phyloP scores from a whole-genome alignment of 2,329 filamentous ascomycete species.

The Pseudogymnoascus sp. region DNA sequence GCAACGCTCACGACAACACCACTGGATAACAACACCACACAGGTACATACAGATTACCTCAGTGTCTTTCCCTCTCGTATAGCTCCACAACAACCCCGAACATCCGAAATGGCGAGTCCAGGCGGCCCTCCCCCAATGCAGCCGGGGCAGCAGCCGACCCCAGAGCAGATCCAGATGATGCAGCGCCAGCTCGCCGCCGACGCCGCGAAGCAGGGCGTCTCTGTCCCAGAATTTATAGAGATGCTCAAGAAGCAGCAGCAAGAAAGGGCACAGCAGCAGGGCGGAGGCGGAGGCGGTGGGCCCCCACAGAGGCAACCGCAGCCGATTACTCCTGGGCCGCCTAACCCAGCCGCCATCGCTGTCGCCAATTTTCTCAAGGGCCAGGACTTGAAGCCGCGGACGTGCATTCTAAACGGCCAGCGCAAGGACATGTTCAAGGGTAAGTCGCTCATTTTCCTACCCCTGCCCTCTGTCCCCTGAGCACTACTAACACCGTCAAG shows the following conservation, averaged over 20 bases:
- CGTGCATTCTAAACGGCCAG: slow-evolving; percentile 89
- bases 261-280: slow-evolving; percentile 29
- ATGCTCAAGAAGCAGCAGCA: slow-evolving; percentile 40
- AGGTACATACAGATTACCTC: not conserved
- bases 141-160: slow-evolving; percentile 48
- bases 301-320: slow-evolving; percentile 46
- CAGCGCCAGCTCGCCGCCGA: slow-evolving; percentile 75
- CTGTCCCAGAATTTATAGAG: slow-evolving; percentile 74
- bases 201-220: slow-evolving; percentile 75
- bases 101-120: slow-evolving; percentile 19
- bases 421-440: slow-evolving; percentile 97
- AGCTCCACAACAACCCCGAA: slow-evolving; percentile 14
- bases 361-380: slow-evolving; percentile 78
- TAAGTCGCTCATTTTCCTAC: slow-evolving; percentile 32
- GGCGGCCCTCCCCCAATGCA: slow-evolving; percentile 18
- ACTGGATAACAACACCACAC: not conserved
- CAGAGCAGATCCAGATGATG: slow-evolving; percentile 78
- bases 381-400: slow-evolving; percentile 81
- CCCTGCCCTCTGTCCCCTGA: not conserved
- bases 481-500: slow-evolving; percentile 37
- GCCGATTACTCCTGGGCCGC: slow-evolving; percentile 67
- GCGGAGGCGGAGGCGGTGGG: slow-evolving; percentile 18
- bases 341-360: slow-evolving; percentile 80
- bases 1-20: not conserved
- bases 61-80: not conserved